Evolutionary conservation across 345 rosid species (phyloP).

Genomic region (Gossypium rotundifolium): DNA sequence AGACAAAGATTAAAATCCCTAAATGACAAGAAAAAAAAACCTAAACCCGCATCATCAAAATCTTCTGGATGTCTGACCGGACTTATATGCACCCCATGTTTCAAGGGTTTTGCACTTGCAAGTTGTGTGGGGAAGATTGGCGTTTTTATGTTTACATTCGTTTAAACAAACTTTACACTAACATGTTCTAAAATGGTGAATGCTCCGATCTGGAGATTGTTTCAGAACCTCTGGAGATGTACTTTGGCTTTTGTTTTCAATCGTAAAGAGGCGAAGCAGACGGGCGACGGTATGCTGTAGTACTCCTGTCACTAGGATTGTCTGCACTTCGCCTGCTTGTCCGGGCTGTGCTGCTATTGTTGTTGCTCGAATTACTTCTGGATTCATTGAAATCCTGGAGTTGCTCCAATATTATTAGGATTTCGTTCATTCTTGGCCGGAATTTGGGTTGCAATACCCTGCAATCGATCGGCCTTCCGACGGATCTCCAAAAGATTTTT

Average conservation of each 20-base stretch:
- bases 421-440: constrained; percentile 76
- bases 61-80: too few relatives aligned
- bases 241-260: constrained; percentile 20
- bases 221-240: neutral
- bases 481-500: too few relatives aligned
- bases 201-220: neutral
- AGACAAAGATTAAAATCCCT: too few relatives aligned
- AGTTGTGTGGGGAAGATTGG: too few relatives aligned
- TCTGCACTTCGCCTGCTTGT: constrained; percentile 58
- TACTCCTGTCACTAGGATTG: constrained; percentile 27
- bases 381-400: constrained; percentile 39
- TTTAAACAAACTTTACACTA: constrained; percentile 33
- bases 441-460: constrained; percentile 29
- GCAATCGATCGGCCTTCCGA: too few relatives aligned
- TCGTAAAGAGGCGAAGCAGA: constrained; percentile 59
- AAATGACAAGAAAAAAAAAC: too few relatives aligned
- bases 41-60: too few relatives aligned
- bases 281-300: constrained; percentile 59
- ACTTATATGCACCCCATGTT: too few relatives aligned
- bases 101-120: too few relatives aligned
- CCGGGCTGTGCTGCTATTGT: constrained; percentile 15
- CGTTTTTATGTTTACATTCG: too few relatives aligned
- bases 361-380: constrained; percentile 12
- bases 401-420: constrained; percentile 54
- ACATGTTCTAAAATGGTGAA: neutral